phyloP scores from a whole-genome alignment of 768 basidiomycete genomes.

The Pulveroboletus sp. region DNA sequence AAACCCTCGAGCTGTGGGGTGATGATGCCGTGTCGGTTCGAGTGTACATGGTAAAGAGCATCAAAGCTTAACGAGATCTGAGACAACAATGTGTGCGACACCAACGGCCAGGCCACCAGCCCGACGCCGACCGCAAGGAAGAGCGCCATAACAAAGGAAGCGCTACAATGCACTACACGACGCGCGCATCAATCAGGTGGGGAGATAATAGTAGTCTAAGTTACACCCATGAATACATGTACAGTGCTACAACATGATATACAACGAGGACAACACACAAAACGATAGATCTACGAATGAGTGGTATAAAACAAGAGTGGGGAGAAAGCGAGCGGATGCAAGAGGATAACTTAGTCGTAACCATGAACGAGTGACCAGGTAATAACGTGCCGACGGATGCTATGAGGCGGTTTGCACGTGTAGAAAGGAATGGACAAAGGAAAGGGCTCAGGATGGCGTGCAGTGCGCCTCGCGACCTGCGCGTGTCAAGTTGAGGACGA shows the following conservation, averaged over 20 bases:
- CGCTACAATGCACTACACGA: not conserved
- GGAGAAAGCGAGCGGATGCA: not conserved
- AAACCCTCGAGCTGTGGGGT: conserved; percentile 17
- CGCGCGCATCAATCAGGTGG: no score
- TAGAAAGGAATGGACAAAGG: not conserved
- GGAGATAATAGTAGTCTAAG: no score
- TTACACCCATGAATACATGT: no score
- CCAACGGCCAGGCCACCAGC: conserved; percentile 9
- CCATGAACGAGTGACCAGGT: not conserved
- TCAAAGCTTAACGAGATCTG: not conserved
- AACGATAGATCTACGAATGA: conserved; percentile 10
- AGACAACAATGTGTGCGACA: conserved; percentile 9
- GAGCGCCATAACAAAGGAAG: not conserved
- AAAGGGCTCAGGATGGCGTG: not conserved
- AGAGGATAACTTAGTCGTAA: conserved; percentile 19
- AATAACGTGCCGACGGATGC: no score
- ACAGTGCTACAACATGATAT: no score
- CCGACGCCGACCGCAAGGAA: conserved; percentile 8
- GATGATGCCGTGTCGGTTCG: conserved; percentile 6
- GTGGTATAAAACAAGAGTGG: conserved; percentile 10
- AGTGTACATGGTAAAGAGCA: not conserved
- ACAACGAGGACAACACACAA: not conserved
- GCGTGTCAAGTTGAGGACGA: not conserved
- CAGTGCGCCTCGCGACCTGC: conserved; percentile 11
- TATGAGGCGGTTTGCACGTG: not conserved